A percentile compares a stretch with the other conserved stretches of the same genome.
Evolutionary conservation across 129 eudicot species (phyloP).

Genomic region (Helianthus tuberosus): DNA sequence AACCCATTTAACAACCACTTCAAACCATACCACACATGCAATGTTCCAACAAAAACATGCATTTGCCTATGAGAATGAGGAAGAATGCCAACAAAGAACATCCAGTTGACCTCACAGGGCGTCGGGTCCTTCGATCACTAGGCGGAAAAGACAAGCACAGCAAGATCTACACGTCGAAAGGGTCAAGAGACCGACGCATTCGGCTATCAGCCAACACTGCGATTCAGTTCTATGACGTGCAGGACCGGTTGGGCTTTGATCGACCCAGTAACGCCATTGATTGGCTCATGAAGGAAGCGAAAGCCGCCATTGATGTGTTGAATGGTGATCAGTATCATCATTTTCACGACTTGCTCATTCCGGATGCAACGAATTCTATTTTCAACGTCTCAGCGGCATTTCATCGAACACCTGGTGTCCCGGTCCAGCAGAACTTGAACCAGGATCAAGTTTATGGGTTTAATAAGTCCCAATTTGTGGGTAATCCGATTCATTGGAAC

Average conservation of each 20-base stretch:
- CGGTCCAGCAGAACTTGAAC: not conserved
- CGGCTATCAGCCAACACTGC: slow-evolving; percentile 76
- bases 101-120: not conserved
- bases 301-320: slow-evolving; percentile 65
- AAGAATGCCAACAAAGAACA: not conserved
- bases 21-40: not conserved
- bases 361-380: not conserved
- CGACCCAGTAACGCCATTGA: slow-evolving; percentile 83
- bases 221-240: slow-evolving; percentile 73
- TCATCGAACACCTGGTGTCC: slow-evolving; percentile 9
- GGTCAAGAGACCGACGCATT: slow-evolving; percentile 64
- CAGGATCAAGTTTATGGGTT: not conserved
- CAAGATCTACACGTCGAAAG: slow-evolving; percentile 67
- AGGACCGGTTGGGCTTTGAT: slow-evolving; percentile 76
- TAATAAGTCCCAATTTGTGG: not conserved
- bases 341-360: not conserved
- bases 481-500: not conserved
- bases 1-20: slow-evolving; percentile 4
- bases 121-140: not conserved
- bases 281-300: slow-evolving; percentile 78
- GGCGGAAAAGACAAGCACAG: slow-evolving; percentile 55
- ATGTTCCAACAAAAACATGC: not conserved
- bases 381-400: not conserved
- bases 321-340: slow-evolving; percentile 11
- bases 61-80: not conserved